phyloP scores from a whole-genome alignment of 2,329 filamentous ascomycete genomes.

The Raffaelea deltoideospora region DNA sequence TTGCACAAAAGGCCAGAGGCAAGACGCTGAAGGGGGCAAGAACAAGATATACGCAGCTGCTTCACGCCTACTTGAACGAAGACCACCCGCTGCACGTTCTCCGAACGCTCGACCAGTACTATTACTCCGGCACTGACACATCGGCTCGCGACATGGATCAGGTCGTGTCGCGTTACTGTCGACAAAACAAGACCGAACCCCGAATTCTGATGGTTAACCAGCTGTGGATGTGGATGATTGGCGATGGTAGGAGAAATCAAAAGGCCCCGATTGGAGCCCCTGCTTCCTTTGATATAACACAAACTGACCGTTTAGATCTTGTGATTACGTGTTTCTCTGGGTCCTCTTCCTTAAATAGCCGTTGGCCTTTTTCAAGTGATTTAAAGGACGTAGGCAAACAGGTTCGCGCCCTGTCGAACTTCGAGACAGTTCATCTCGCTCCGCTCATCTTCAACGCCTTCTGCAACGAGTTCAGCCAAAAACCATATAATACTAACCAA shows the following conservation, averaged over 20 bases:
- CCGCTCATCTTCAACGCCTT: too few species aligned
- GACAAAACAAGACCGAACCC: constrained; percentile 23
- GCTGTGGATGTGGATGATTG: constrained; percentile 49
- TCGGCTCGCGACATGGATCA: constrained; percentile 44
- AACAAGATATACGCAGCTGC: constrained; percentile 26
- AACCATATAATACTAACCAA: too few species aligned
- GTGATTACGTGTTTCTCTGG: too few species aligned
- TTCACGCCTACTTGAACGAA: constrained; percentile 29
- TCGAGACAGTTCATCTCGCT: too few species aligned
- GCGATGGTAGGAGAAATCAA: constrained; percentile 23
- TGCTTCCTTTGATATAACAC: too few species aligned
- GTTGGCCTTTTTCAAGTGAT: too few species aligned
- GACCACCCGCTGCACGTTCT: constrained; percentile 39
- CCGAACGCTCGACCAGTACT: constrained; percentile 50
- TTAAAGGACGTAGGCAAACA: too few species aligned
- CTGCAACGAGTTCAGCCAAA: too few species aligned
- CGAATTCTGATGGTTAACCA: constrained; percentile 58
- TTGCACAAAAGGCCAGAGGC: constrained; percentile 16
- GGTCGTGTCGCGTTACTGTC: constrained; percentile 45
- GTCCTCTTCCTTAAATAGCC: too few species aligned
- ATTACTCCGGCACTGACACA: constrained; percentile 50
- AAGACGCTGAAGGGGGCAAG: constrained; percentile 13
- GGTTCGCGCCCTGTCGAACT: too few species aligned
- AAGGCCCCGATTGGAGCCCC: too few species aligned
- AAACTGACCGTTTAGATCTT: too few species aligned